Evolutionary conservation across 768 basidiomycete species (phyloP).

Genomic region (Phlebiopsis gigantea): DNA sequence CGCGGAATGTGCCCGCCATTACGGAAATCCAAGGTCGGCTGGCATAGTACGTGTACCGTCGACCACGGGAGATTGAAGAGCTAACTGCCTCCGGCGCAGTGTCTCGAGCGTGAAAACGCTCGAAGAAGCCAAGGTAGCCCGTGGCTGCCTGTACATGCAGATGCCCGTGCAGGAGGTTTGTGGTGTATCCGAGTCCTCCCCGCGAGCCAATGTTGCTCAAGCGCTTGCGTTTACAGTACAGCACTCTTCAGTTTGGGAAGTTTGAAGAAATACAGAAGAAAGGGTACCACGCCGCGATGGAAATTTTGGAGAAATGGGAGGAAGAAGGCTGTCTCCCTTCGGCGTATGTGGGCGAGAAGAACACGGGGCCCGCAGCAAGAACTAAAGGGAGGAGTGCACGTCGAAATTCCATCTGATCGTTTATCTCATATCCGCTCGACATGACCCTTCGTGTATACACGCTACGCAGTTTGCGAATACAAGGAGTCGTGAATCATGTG

Average conservation of each 20-base stretch:
- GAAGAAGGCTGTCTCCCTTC: slow-evolving; percentile 81
- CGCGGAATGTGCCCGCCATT: slow-evolving; percentile 75
- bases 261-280: slow-evolving; percentile 84
- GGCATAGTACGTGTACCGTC: slow-evolving; percentile 69
- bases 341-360: slow-evolving; percentile 58
- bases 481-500: neutral
- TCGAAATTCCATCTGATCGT: slow-evolving; percentile 60
- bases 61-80: neutral
- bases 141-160: slow-evolving; percentile 85
- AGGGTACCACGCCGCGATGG: slow-evolving; percentile 70
- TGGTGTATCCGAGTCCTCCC: neutral
- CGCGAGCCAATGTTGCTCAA: neutral
- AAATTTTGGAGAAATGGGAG: slow-evolving; percentile 71
- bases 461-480: neutral
- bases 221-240: slow-evolving; percentile 48
- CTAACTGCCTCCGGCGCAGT: slow-evolving; percentile 34
- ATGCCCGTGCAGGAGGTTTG: slow-evolving; percentile 92
- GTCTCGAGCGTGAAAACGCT: slow-evolving; percentile 94
- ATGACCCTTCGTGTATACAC: neutral
- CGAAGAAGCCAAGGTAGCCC: slow-evolving; percentile 89
- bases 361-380: slow-evolving; percentile 38
- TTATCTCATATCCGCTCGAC: neutral
- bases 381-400: slow-evolving; percentile 75
- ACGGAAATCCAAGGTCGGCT: slow-evolving; percentile 92
- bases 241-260: slow-evolving; percentile 85